phyloP scores from a whole-genome alignment of 768 basidiomycete genomes.

The Tremella yokohamensis region DNA sequence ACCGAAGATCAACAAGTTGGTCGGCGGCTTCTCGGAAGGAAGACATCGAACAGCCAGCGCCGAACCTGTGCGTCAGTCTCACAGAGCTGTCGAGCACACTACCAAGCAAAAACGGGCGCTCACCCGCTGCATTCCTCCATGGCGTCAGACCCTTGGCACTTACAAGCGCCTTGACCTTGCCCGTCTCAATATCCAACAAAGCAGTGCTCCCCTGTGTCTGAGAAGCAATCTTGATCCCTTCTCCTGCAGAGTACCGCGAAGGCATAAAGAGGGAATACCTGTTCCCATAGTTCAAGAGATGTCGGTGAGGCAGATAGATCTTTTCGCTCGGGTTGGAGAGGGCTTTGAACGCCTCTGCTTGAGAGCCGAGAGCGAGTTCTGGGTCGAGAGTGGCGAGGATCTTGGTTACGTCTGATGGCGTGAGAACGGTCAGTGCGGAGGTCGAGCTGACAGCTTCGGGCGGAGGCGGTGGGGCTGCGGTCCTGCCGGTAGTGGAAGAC shows the following conservation, averaged over 20 bases:
- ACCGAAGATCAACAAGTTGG: slow-evolving; percentile 32
- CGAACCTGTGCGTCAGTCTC: slow-evolving; percentile 35
- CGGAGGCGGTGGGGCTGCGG: background rate
- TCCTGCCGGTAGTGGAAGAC: no score
- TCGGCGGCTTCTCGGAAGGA: slow-evolving; percentile 14
- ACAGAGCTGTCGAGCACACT: slow-evolving; percentile 11
- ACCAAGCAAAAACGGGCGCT: slow-evolving; percentile 18
- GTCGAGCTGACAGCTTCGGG: background rate
- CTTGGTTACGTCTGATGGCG: slow-evolving; percentile 59
- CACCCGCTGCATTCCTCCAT: slow-evolving; percentile 76
- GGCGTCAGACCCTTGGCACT: slow-evolving; percentile 77
- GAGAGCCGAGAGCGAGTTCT: slow-evolving; percentile 55
- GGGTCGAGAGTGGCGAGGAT: slow-evolving; percentile 57
- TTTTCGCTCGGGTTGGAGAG: slow-evolving; percentile 39
- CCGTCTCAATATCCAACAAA: slow-evolving; percentile 68
- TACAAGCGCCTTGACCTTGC: slow-evolving; percentile 67
- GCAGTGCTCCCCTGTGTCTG: slow-evolving; percentile 66
- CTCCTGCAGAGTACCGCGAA: slow-evolving; percentile 58
- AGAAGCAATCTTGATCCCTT: slow-evolving; percentile 72
- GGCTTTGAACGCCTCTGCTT: slow-evolving; percentile 62
- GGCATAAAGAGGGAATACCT: slow-evolving; percentile 82
- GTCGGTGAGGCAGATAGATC: slow-evolving; percentile 60
- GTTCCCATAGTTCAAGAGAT: slow-evolving; percentile 56
- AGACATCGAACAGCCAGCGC: slow-evolving; percentile 33
- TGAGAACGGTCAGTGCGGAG: slow-evolving; percentile 55